Evolutionary conservation across 202 grass and related monocot species (phyloP).

Genomic region (Setaria italica): DNA sequence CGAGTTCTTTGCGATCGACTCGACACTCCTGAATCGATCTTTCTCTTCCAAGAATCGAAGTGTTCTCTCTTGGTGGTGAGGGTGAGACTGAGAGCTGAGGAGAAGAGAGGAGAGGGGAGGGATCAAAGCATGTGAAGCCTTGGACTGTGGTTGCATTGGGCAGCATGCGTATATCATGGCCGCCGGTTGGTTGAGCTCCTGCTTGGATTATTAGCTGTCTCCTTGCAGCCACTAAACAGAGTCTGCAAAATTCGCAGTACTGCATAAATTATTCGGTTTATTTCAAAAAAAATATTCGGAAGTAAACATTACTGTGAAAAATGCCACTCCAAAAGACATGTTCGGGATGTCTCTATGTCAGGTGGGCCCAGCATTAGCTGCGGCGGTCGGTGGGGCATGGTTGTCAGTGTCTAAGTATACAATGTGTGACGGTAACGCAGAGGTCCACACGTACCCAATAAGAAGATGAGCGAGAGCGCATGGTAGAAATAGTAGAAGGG

Average conservation of each 20-base stretch:
- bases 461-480: too few relatives aligned
- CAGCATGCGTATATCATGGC: slow-evolving; percentile 25
- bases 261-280: too few relatives aligned
- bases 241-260: too few relatives aligned
- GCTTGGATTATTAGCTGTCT: slow-evolving; percentile 32
- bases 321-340: too few relatives aligned
- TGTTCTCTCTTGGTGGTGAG: neutral
- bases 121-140: slow-evolving; percentile 46
- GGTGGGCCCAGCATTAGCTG: neutral
- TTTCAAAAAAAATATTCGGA: too few relatives aligned
- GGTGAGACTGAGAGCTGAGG: neutral
- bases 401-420: neutral
- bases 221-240: slow-evolving; percentile 5
- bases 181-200: neutral
- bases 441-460: too few relatives aligned
- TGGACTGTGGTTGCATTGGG: neutral
- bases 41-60: neutral
- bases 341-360: neutral
- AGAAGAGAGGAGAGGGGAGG: neutral
- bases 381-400: neutral
- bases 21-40: neutral
- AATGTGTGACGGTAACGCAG: neutral
- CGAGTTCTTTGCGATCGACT: neutral
- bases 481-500: too few relatives aligned
- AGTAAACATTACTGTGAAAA: too few relatives aligned